Percentiles rank a stretch among this genome's conserved stretches.
Conservation (phyloP, 2,329 filamentous ascomycete species). For the Pseudocercospora fuligena region DNA sequence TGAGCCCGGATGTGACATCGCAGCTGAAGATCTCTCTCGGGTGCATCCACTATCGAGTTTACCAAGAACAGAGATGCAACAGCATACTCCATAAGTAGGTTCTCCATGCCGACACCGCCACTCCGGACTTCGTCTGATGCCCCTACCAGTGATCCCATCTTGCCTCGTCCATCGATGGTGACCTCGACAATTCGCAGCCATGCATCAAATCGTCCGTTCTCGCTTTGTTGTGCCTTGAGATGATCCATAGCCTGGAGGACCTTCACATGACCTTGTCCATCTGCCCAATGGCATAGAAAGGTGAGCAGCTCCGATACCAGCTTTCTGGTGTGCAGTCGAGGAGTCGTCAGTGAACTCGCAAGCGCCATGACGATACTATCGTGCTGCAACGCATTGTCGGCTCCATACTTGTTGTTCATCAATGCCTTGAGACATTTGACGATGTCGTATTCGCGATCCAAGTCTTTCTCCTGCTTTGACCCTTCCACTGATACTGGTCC, state of each 20-base stretch:
- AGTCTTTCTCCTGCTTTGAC: conserved; percentile 72
- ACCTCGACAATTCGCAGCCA: conserved; percentile 99
- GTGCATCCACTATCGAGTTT: conserved; percentile 94
- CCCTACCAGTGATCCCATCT: conserved; percentile 97
- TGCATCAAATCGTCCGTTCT: conserved; percentile 94
- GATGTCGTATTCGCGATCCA: conserved; percentile 94
- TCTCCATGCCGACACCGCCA: conserved; percentile 97
- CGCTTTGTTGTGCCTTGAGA: conserved; percentile 83
- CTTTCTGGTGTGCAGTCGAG: conserved; percentile 88
- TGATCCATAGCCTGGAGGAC: conserved; percentile 92
- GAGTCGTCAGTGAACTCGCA: conserved; percentile 83
- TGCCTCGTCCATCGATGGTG: conserved; percentile 92
- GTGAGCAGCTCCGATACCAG: conserved; percentile 95
- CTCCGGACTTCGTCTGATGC: conserved; percentile 95
- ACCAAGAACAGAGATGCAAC: conserved; percentile 92
- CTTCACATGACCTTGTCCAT: conserved; percentile 86
- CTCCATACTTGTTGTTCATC: conserved; percentile 99
- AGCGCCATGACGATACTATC: conserved; percentile 89
- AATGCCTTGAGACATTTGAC: conserved; percentile 95
- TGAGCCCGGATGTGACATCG: conserved; percentile 94
- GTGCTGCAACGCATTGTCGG: conserved; percentile 89
- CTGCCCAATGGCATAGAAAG: conserved; percentile 92
- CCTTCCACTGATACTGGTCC: conserved; percentile 69
- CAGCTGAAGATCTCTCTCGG: conserved; percentile 84
- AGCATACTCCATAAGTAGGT: conserved; percentile 97